phyloP scores from a whole-genome alignment of 805 yeast species.

The Ogataea paraovalis region DNA sequence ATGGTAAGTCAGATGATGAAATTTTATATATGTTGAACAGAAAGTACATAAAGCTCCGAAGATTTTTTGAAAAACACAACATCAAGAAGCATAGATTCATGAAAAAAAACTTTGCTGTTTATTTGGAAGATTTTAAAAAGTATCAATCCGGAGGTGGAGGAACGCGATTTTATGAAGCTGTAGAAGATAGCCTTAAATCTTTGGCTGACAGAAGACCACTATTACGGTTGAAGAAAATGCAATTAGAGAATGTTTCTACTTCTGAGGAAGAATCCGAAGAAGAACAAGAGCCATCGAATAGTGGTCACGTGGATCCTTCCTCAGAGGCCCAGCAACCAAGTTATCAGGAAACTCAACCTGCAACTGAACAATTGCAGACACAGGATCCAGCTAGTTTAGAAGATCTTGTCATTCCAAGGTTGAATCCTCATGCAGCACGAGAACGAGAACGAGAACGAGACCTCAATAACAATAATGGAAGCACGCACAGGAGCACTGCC shows the following conservation, averaged over 20 bases:
- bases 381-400: not conserved
- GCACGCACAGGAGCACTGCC: not conserved
- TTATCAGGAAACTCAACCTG: no score
- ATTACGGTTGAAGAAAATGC: constrained; percentile 8
- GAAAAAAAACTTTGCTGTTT: constrained; percentile 25
- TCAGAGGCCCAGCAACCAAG: no score
- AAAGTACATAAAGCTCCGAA: constrained; percentile 25
- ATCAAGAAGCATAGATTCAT: constrained; percentile 28
- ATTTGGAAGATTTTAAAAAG: constrained; percentile 28
- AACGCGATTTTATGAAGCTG: constrained; percentile 21
- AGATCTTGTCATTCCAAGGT: not conserved
- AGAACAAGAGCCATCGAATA: not conserved
- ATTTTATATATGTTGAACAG: constrained; percentile 28
- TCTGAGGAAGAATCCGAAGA: constrained; percentile 12
- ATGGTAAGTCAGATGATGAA: constrained; percentile 22
- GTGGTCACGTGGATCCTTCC: no score
- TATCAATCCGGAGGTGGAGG: constrained; percentile 24
- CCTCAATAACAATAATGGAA: not conserved
- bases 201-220: constrained; percentile 11
- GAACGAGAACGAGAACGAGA: not conserved
- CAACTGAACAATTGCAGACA: no score
- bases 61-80: constrained; percentile 24
- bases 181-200: constrained; percentile 16
- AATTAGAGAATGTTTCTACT: constrained; percentile 17
- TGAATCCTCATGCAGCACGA: no score